These are phyloP conservation scores for Phytophthora chlamydospora DNA, from an alignment of 352 stramenopile genomes.

Conservation along the genomic window DNA sequence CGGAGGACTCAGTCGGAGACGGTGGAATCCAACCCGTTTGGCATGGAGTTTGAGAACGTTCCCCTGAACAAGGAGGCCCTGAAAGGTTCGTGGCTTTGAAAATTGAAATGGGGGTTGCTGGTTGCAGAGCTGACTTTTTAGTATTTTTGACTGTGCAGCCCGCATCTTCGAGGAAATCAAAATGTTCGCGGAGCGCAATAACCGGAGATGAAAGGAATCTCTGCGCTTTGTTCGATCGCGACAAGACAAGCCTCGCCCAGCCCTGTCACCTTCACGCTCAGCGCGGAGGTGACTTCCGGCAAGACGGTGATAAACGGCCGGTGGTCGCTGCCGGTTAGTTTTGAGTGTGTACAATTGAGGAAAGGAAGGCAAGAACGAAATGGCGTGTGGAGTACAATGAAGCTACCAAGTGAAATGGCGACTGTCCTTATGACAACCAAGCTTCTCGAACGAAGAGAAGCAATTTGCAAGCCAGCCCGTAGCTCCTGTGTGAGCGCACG, in stretches of 20 bases:
- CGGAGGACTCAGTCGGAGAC: constrained; percentile 74
- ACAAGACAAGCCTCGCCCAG: constrained; percentile 19
- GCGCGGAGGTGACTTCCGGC: constrained; percentile 19
- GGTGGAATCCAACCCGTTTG: constrained; percentile 77
- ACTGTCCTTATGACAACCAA: constrained; percentile 26
- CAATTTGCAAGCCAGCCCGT: constrained; percentile 19
- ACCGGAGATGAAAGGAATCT: constrained; percentile 65
- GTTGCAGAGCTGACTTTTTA: constrained; percentile 1
- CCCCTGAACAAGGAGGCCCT: constrained; percentile 82
- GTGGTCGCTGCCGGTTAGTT: constrained; percentile 35
- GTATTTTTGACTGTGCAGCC: constrained; percentile 36
- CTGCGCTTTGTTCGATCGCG: constrained; percentile 27
- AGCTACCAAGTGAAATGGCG: constrained; percentile 40
- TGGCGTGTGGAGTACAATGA: constrained; percentile 49
- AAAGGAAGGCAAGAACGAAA: constrained; percentile 43
- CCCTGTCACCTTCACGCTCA: constrained; percentile 13
- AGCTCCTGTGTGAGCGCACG: constrained; percentile 25
- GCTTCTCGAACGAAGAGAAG: constrained; percentile 42
- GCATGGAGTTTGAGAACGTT: constrained; percentile 91
- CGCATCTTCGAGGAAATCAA: constrained; percentile 91
- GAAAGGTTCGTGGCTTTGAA: constrained; percentile 60
- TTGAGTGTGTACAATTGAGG: constrained; percentile 50
- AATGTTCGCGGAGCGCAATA: constrained; percentile 77
- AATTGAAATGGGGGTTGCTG: constrained; percentile 2
- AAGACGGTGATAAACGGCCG: constrained; percentile 22